phyloP scores from a whole-genome alignment of 1,139 yeast species.

The Magnusiomyces tetraspermus region DNA sequence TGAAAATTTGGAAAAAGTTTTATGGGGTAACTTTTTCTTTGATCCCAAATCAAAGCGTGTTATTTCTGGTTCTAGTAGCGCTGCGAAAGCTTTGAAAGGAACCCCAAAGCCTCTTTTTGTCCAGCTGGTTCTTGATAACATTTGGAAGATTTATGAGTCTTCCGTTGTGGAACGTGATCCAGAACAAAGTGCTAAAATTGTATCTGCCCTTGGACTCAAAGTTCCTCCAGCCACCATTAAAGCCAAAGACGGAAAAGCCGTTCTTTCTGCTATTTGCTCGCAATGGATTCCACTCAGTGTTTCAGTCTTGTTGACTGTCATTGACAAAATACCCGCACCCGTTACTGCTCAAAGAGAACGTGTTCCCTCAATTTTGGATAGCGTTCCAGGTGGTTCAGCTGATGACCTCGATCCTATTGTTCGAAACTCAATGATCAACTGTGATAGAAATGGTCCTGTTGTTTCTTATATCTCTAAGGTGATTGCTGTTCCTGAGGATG shows the following conservation, averaged over 20 bases:
- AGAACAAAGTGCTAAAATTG: conserved; percentile 67
- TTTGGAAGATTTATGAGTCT: conserved; percentile 83
- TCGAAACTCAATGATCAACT: conserved; percentile 48
- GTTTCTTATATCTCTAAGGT: conserved; percentile 87
- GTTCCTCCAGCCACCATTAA: conserved; percentile 67
- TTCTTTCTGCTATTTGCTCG: conserved; percentile 63
- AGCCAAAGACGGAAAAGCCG: conserved; percentile 61
- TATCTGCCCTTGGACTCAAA: conserved; percentile 57
- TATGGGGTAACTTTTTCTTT: conserved; percentile 91
- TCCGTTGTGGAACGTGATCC: conserved; percentile 57
- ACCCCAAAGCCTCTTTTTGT: conserved; percentile 66
- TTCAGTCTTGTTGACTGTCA: conserved; percentile 74
- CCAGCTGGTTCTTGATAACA: conserved; percentile 73
- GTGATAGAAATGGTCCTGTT: conserved; percentile 55
- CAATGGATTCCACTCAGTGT: conserved; percentile 95
- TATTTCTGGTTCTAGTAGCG: conserved; percentile 25
- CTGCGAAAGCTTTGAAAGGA: conserved; percentile 1
- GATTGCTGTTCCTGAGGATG: conserved; percentile 71
- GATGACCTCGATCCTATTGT: conserved; percentile 36
- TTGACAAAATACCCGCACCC: conserved; percentile 82
- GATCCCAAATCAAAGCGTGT: conserved; percentile 88
- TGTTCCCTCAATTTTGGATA: conserved; percentile 54
- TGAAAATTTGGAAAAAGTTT: conserved; percentile 66
- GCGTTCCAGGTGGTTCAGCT: conserved; percentile 46
- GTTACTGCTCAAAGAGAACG: conserved; percentile 60